Evolutionary conservation across 805 yeast genomes (phyloP).

Genomic region (Henningerozyma blattae): DNA sequence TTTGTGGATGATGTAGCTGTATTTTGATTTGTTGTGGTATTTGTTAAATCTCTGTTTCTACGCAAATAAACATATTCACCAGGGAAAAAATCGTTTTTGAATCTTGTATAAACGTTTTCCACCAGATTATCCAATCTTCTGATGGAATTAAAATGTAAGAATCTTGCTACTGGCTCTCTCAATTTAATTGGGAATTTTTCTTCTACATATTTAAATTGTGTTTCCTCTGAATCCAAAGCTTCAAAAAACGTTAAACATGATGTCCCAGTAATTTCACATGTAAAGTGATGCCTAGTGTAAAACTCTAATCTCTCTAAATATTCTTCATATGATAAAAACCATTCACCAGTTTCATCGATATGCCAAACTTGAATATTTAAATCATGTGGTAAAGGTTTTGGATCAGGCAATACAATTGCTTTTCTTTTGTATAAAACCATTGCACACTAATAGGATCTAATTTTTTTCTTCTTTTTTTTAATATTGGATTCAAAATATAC

Average conservation of each 20-base stretch:
- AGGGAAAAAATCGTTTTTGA: constrained; percentile 78
- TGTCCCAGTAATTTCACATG: constrained; percentile 92
- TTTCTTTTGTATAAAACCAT: constrained; percentile 72
- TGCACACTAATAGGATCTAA: constrained; percentile 2
- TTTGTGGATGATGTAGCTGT: constrained; percentile 6
- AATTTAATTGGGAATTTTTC: constrained; percentile 79
- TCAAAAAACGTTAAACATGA: constrained; percentile 85
- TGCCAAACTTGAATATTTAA: constrained; percentile 58
- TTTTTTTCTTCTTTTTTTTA: not conserved
- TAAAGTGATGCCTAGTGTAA: constrained; percentile 66
- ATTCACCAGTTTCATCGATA: constrained; percentile 79
- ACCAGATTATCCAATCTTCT: constrained; percentile 79
- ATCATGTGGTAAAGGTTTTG: constrained; percentile 46
- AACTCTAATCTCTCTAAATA: constrained; percentile 64
- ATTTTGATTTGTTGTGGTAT: constrained; percentile 1
- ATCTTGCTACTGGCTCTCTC: constrained; percentile 82
- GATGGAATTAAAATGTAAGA: constrained; percentile 67
- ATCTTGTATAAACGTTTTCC: constrained; percentile 68
- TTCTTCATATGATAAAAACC: constrained; percentile 69
- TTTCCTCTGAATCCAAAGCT: constrained; percentile 67
- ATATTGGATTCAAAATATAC: no score
- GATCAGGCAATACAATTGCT: constrained; percentile 47
- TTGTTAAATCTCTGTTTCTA: constrained; percentile 7
- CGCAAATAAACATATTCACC: constrained; percentile 73
- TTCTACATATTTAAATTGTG: constrained; percentile 55